Evolutionary conservation across 805 yeast genomes (phyloP).

Genomic region (Candida verbasci): DNA sequence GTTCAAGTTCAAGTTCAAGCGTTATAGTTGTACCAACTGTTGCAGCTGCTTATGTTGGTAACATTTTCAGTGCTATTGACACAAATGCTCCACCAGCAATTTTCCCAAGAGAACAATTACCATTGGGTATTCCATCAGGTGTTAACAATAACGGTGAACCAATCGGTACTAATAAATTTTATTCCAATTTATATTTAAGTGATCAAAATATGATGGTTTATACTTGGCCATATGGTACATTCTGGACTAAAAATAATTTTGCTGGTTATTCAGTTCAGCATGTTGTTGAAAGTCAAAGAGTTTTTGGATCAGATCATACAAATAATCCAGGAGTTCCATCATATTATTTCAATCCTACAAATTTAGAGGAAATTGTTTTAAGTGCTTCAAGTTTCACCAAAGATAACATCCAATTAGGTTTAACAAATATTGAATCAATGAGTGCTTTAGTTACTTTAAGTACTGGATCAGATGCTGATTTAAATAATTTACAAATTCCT

Average conservation of each 20-base stretch:
- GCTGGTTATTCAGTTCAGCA: constrained; percentile 64
- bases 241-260: constrained; percentile 42
- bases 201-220: constrained; percentile 51
- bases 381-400: constrained; percentile 48
- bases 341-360: constrained; percentile 55
- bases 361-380: constrained; percentile 50
- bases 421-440: constrained; percentile 46
- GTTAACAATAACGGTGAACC: constrained; percentile 40
- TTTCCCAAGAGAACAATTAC: constrained; percentile 43
- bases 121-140: constrained; percentile 43
- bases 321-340: constrained; percentile 35
- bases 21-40: constrained; percentile 5
- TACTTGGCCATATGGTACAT: constrained; percentile 65
- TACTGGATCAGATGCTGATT: constrained; percentile 20
- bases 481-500: constrained; percentile 49
- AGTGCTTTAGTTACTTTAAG: constrained; percentile 43
- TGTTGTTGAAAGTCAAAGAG: constrained; percentile 40
- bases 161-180: constrained; percentile 73
- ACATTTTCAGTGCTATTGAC: constrained; percentile 47
- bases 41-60: constrained; percentile 20
- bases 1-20: constrained; percentile 2
- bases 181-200: constrained; percentile 53
- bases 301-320: constrained; percentile 45
- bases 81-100: constrained; percentile 28
- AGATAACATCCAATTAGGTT: constrained; percentile 29